Evolutionary conservation across 2,329 filamentous ascomycete genomes (phyloP), one percentile per base, ranked within the genome.

Genomic region (Bipolaris zeicola): DNA sequence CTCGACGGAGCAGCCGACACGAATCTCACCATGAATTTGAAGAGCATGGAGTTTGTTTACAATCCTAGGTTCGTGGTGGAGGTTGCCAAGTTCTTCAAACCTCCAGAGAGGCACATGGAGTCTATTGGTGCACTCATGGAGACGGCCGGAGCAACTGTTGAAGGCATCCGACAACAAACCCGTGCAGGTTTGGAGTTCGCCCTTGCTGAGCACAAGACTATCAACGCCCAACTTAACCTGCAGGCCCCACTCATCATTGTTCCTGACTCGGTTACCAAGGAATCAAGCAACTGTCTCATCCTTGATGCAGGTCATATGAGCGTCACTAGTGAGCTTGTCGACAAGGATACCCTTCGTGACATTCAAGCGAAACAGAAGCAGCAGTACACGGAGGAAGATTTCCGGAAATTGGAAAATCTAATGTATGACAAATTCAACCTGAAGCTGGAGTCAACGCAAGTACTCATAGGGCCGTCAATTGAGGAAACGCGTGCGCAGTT

Each of bases 391-490:
- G 91, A 96, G 13, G 88, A 94, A 58, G 96, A 99, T 71, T 92
- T 92, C 74, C 89, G 90, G 74, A 86, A 89, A 43, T 85, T 99
- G 3, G 92, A 98, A 74, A 90, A 89, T 14, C 82, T 96, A 66
- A 96, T 99, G 90, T 99, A 99, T 72, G 95, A 99, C 81, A 95
- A 92, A 52, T 99, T 99, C 75, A 81, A 92, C 39, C 85, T 99
- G 66, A 96, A 96, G 71, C 82, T 99, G 26, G 89, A 96, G 18
- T 96, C 94, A 0, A 99, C 95, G 0, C 95, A 99, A 76, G 87
- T 99, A 16, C 83, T 99, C 42, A 96, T 99, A 61, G 95, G 95
- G 0, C 92, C 93, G 0, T 96, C 94, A 0, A 91, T 99, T 45
- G 89, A 96, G 51, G 90, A 91, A 63, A 95, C 96, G 0, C 95